Conservation (phyloP, 2,329 filamentous ascomycete species). For the Cercospora berteroae region DNA sequence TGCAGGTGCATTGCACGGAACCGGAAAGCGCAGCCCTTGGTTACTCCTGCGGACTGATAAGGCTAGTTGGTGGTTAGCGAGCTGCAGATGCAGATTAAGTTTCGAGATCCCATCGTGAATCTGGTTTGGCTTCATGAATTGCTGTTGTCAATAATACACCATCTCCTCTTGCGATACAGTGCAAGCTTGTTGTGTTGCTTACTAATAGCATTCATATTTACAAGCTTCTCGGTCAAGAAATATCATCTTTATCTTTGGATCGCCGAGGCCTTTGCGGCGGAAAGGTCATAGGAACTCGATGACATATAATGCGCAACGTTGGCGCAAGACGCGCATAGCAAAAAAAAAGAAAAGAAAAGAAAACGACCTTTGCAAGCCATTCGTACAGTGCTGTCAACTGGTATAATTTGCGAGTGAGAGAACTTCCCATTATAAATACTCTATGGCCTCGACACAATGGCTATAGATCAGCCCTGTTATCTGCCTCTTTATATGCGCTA, state of each 20-base stretch:
- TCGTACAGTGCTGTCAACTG: not conserved
- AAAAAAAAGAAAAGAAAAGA: not conserved
- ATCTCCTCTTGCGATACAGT: not conserved
- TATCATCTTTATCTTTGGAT: not conserved
- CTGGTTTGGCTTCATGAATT: not conserved
- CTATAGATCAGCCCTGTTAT: constrained; percentile 8
- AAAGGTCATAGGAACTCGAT: not conserved
- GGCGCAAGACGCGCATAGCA: not conserved
- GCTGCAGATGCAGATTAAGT: not conserved
- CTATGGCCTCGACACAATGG: not conserved
- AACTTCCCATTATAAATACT: not conserved
- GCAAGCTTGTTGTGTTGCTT: not conserved
- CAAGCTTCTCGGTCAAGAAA: not conserved
- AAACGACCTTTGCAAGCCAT: not conserved
- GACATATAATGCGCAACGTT: not conserved
- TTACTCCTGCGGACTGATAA: not conserved
- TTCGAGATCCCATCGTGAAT: not conserved
- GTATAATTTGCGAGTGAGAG: not conserved
- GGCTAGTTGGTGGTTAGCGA: not conserved
- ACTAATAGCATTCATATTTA: not conserved
- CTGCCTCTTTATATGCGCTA: constrained; percentile 3
- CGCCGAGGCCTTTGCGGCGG: not conserved
- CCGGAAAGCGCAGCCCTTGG: not conserved
- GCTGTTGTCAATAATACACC: not conserved
- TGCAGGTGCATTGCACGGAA: not conserved